Base-by-base conservation (phyloP, 2,329 filamentous ascomycete genomes). In the Fusarium sp. region DNA sequence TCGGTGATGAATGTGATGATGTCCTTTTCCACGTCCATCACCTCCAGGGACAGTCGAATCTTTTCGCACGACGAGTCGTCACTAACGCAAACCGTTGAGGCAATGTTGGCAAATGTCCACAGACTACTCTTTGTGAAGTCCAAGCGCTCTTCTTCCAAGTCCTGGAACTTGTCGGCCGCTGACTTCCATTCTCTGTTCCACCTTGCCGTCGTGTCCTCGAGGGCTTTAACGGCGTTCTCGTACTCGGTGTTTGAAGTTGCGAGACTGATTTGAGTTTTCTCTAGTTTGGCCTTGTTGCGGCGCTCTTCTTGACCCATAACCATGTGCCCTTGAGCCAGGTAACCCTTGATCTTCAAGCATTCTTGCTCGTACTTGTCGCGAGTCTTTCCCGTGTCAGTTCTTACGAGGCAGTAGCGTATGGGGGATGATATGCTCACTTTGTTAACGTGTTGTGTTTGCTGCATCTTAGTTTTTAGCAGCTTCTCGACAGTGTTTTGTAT, bases 171-270 rank as follows among this genome's bases (percentile, higher is more conserved):
- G 85, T 97, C 97, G 75, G 96, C 97, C 1, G 95, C 96, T 20
- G 93, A 90, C 81, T 98, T 99, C 96, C 96, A 99, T 79, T 99
- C 96, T 74, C 95, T 88, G 78, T 99, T 99, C 96, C 96, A 99
- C 56, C 95, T 88, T 6, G 90, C 92, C 1, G 96, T 99, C 0
- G 96, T 99, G 73, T 98, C 96, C 77, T 99, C 95, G 7, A 99
- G 86, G 2, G 93, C 87, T 80, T 98, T 98, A 63, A 99, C 92
- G 1, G 96, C 94, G 52, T 89, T 89, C 79, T 99, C 95, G 78
- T 99, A 99, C 75, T 98, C 96, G 44, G 90, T 91, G 81, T 97
- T 98, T 64, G 95, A 95, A 9, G 91, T 90, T 1, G 95, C 95
- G 62, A 99, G 87, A 75, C 95, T 97, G 74, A 98, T 96, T 79